Base-by-base conservation (phyloP, 768 basidiomycete species). In the Calocybe cyanea region DNA sequence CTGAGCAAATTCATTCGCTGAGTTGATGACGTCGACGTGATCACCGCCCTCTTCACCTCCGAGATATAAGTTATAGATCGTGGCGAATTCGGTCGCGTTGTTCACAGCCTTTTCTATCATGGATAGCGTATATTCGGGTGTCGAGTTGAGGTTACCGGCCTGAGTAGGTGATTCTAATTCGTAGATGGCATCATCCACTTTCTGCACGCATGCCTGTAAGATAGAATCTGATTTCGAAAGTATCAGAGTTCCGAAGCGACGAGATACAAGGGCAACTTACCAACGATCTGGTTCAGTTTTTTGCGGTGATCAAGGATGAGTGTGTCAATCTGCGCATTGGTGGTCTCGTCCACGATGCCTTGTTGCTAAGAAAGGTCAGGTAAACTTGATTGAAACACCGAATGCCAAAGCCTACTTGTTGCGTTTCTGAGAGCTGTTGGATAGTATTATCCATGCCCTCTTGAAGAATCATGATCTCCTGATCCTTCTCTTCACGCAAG, bases 51-150 rank as follows among this genome's bases (percentile, higher is more conserved):
- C 71, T 53, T 95, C 92, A 18, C 85, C 85, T 49, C 83, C 78
- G 17, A 98, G 78, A 66, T 90, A 91, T 8, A 96, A 80, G 62
- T 92, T 92, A 72, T 92, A 98, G 46, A 92, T 76, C 14, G 87
- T 89, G 8, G 95, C 96, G 58, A 99, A 98, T 59, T 99, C 95
- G 38, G 84, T 97, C 13, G 94, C 92, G 57, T 88, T 95, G 63
- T 89, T 94, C 61, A 87, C 70, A 1, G 92, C 87, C 69, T 97
- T 97, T 65, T 99, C 96, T 59, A 98, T 92, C 87, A 98, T 94
- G 1, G 96, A 96, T 14, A 97, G 72, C 1, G 93, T 95, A 63
- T 98, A 98, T 63, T 97, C 95, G 3, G 96, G 96, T 0, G 96
- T 98, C n/a, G 95, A 92, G 60, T 90, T 95, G 55, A 86, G 77